Conservation (phyloP, 768 basidiomycete species). For the Psilocybe cyanescens region DNA sequence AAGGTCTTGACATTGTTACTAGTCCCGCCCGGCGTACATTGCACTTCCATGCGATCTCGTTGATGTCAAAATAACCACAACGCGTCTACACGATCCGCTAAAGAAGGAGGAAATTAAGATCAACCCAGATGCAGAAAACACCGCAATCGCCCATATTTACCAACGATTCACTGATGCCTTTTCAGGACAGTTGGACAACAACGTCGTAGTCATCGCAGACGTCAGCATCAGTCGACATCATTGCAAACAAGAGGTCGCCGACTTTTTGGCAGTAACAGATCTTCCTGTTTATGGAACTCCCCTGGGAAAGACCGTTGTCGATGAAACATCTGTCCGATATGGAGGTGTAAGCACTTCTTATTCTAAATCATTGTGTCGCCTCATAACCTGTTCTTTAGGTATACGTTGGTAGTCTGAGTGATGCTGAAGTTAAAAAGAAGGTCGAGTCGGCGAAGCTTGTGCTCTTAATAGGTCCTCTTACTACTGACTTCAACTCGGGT, state of each 20-base stretch:
- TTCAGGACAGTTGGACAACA: background rate
- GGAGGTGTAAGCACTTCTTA: constrained; percentile 13
- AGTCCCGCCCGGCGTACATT: constrained; percentile 16
- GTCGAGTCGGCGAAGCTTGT: constrained; percentile 15
- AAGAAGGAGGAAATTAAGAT: background rate
- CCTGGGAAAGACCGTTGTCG: constrained; percentile 15
- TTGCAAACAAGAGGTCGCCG: constrained; percentile 9
- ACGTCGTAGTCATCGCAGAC: constrained; percentile 14
- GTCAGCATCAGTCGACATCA: constrained; percentile 15
- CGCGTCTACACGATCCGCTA: constrained; percentile 1
- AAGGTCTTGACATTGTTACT: background rate
- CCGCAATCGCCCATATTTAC: constrained; percentile 12
- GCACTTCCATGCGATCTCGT: constrained; percentile 15
- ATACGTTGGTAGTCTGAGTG: constrained; percentile 9
- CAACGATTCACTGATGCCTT: constrained; percentile 9
- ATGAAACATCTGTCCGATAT: constrained; percentile 12
- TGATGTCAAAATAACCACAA: constrained; percentile 5
- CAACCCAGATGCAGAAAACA: constrained; percentile 6
- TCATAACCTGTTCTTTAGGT: background rate
- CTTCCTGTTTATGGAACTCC: constrained; percentile 17
- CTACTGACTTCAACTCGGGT: constrained; percentile 16
- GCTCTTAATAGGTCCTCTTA: constrained; percentile 12
- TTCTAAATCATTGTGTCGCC: background rate
- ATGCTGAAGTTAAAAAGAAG: constrained; percentile 10
- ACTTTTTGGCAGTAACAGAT: constrained; percentile 10